These are phyloP conservation scores for Pseudogymnoascus sp. DNA, from an alignment of 2,329 filamentous ascomycete genomes.

Conservation along the genomic window DNA sequence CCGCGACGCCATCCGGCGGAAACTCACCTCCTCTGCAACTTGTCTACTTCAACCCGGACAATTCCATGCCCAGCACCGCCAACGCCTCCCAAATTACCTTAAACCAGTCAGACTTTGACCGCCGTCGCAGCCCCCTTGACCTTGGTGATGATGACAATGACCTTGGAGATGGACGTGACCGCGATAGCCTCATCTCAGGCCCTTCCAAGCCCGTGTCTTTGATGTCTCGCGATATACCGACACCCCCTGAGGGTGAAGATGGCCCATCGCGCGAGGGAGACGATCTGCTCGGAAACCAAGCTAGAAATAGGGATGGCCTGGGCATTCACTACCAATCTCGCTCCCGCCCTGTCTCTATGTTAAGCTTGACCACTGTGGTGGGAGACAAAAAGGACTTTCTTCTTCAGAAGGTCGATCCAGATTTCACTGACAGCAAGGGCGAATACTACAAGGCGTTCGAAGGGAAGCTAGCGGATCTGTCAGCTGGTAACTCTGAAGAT, in stretches of 20 bases:
- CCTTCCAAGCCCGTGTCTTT: neutral
- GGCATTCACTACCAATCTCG: slow-evolving; percentile 1
- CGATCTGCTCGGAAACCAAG: neutral
- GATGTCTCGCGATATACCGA: neutral
- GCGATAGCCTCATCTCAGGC: neutral
- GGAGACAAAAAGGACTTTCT: slow-evolving; percentile 53
- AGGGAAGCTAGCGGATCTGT: slow-evolving; percentile 44
- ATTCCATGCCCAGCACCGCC: neutral
- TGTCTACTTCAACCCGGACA: neutral
- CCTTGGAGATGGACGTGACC: neutral
- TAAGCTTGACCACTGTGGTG: slow-evolving; percentile 49
- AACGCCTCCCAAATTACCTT: neutral
- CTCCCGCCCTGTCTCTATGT: slow-evolving; percentile 28
- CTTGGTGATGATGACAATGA: neutral
- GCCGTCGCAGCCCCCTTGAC: neutral
- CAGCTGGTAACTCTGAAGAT: slow-evolving; percentile 46
- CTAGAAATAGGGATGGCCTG: neutral
- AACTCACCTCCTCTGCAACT: neutral
- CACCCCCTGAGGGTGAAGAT: neutral
- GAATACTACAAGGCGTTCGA: slow-evolving; percentile 52
- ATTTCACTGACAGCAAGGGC: slow-evolving; percentile 57
- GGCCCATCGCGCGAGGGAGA: neutral
- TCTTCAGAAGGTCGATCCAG: slow-evolving; percentile 57
- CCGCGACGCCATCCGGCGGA: neutral
- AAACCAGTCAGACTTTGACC: neutral